Percentiles rank a stretch among this genome's conserved stretches.
Evolutionary conservation across 345 rosid genomes (phyloP).

Genomic region (Hypericum perforatum): DNA sequence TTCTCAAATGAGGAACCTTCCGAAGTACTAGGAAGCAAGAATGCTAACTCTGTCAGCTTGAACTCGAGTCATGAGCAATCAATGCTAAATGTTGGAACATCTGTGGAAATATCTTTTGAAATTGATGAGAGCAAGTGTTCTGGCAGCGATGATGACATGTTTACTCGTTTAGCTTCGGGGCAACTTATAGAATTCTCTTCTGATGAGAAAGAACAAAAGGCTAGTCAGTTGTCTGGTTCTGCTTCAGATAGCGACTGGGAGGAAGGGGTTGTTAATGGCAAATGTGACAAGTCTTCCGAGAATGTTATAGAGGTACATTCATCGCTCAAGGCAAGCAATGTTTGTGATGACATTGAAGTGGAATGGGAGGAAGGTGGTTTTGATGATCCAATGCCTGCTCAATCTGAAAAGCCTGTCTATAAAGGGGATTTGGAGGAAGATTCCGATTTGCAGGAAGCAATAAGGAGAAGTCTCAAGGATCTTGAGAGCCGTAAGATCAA

Average conservation of each 20-base stretch:
- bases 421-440: conserved; percentile 69
- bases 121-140: conserved; percentile 34
- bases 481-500: conserved; percentile 19
- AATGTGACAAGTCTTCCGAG: conserved; percentile 14
- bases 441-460: conserved; percentile 77
- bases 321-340: conserved; percentile 19
- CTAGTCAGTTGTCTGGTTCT: conserved; percentile 28
- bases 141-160: conserved; percentile 60
- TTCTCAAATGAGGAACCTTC: conserved; percentile 18
- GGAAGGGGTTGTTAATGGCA: conserved; percentile 33
- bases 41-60: conserved; percentile 24
- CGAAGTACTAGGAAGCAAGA: conserved; percentile 22
- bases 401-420: conserved; percentile 31
- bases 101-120: conserved; percentile 70
- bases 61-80: conserved; percentile 24
- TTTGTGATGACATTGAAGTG: conserved; percentile 44
- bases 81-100: conserved; percentile 19
- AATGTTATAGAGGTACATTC: conserved; percentile 23
- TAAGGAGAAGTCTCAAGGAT: conserved; percentile 74
- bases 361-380: conserved; percentile 60
- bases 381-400: conserved; percentile 18
- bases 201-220: conserved; percentile 26
- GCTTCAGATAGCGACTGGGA: conserved; percentile 69
- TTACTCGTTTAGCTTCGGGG: conserved; percentile 63
- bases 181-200: conserved; percentile 31